Evolutionary conservation across 192 early-diverging fungal genomes (phyloP).

Genomic region (Entophlyctis luteolus): DNA sequence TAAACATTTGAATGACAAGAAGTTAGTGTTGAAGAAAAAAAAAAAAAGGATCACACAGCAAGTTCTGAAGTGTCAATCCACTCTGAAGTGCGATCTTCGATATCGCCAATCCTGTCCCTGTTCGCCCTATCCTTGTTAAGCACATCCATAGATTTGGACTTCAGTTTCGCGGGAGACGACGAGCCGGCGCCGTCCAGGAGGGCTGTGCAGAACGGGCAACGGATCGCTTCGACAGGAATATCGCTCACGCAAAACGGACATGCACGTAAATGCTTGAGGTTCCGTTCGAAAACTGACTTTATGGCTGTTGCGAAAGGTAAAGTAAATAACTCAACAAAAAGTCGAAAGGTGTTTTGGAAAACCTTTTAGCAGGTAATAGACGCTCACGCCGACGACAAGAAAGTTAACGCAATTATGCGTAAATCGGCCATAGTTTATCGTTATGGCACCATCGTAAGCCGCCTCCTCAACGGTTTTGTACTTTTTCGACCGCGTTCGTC

Average conservation of each 20-base stretch:
- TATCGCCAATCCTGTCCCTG: neutral
- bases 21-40: neutral
- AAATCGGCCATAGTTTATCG: slow-evolving; percentile 28
- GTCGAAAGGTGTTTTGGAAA: neutral
- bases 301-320: neutral
- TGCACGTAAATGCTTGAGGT: neutral
- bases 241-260: slow-evolving; percentile 19
- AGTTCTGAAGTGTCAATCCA: neutral
- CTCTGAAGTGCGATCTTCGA: neutral
- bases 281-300: slow-evolving; percentile 1
- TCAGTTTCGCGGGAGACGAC: too few relatives aligned
- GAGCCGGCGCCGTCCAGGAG: too few relatives aligned
- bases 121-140: neutral
- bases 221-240: slow-evolving; percentile 7
- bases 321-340: neutral
- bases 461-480: slow-evolving; percentile 24
- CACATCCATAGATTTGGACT: neutral
- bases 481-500: slow-evolving; percentile 3
- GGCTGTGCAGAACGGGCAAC: slow-evolving; percentile 13
- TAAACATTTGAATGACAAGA: too few relatives aligned
- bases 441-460: slow-evolving; percentile 17
- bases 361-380: slow-evolving; percentile 28
- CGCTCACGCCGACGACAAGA: slow-evolving; percentile 20
- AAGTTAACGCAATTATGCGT: slow-evolving; percentile 25
- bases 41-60: neutral